phyloP scores from a whole-genome alignment of 768 basidiomycete species.

The Leccinum obscurum region DNA sequence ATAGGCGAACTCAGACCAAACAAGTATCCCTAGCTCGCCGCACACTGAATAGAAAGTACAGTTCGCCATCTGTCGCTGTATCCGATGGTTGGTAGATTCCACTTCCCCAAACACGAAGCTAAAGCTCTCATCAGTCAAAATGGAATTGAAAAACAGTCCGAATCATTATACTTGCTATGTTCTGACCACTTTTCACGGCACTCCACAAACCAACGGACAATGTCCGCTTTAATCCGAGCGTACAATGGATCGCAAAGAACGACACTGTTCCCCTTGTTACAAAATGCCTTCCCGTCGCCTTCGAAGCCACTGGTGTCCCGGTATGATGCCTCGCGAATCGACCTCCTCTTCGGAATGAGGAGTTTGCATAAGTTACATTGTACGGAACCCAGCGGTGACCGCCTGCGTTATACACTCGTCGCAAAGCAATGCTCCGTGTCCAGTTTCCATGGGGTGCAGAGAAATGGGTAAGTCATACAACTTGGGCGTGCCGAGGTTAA shows the following conservation, averaged over 20 bases:
- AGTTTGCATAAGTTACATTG: constrained; percentile 51
- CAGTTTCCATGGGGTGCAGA: constrained; percentile 8
- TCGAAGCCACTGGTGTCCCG: constrained; percentile 35
- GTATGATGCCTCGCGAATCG: constrained; percentile 46
- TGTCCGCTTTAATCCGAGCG: constrained; percentile 47
- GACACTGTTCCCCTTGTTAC: constrained; percentile 54
- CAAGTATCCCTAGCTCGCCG: constrained; percentile 60
- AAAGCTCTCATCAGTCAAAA: neutral
- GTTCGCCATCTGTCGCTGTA: constrained; percentile 40
- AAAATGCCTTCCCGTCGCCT: constrained; percentile 57
- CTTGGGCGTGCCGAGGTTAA: no score
- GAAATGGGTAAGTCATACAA: constrained; percentile 2
- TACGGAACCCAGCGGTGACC: constrained; percentile 56
- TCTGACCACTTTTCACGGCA: constrained; percentile 54
- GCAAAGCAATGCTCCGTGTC: constrained; percentile 4
- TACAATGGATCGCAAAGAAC: constrained; percentile 66
- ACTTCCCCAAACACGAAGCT: constrained; percentile 64
- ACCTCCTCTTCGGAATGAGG: constrained; percentile 48
- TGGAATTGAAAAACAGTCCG: neutral
- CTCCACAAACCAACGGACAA: constrained; percentile 56
- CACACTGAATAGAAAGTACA: constrained; percentile 57
- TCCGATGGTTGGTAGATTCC: constrained; percentile 52
- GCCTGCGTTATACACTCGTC: constrained; percentile 37
- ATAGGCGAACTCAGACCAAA: constrained; percentile 51
- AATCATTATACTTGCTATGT: constrained; percentile 45